Conservation (phyloP, 768 basidiomycete genomes). For the Lactifluus volemus region DNA sequence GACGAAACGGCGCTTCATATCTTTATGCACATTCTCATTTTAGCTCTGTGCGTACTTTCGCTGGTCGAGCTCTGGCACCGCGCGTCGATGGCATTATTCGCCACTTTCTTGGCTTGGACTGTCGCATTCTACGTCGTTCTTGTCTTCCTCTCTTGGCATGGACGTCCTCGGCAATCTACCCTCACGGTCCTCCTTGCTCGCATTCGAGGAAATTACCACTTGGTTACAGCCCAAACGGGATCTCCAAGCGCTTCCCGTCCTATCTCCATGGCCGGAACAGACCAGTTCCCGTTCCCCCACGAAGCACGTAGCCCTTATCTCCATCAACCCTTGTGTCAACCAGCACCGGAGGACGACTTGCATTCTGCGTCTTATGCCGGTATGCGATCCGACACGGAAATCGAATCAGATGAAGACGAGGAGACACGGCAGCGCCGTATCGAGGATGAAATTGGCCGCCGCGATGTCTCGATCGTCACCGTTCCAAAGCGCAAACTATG, state of each 20-base stretch:
- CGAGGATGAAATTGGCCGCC: slow-evolving; percentile 73
- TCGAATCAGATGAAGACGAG: slow-evolving; percentile 69
- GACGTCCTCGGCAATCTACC: slow-evolving; percentile 48
- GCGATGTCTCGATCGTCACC: slow-evolving; percentile 75
- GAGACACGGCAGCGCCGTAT: slow-evolving; percentile 64
- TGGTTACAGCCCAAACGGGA: slow-evolving; percentile 25
- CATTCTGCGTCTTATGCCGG: slow-evolving; percentile 39
- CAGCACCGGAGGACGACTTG: slow-evolving; percentile 36
- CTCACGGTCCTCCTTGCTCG: slow-evolving; percentile 42
- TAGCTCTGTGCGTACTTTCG: slow-evolving; percentile 49
- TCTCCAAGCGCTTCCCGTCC: slow-evolving; percentile 34
- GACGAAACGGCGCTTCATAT: slow-evolving; percentile 38
- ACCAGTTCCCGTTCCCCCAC: slow-evolving; percentile 38
- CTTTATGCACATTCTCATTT: slow-evolving; percentile 47
- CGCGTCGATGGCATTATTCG: slow-evolving; percentile 48
- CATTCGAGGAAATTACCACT: slow-evolving; percentile 29
- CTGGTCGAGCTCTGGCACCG: slow-evolving; percentile 51
- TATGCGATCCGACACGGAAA: slow-evolving; percentile 29
- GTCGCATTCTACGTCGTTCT: slow-evolving; percentile 48
- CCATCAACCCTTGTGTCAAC: slow-evolving; percentile 55
- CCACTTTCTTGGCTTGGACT: slow-evolving; percentile 56
- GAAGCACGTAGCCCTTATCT: slow-evolving; percentile 50
- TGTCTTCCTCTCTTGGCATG: slow-evolving; percentile 47
- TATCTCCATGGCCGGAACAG: slow-evolving; percentile 32
- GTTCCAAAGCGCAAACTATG: slow-evolving; percentile 67